These are phyloP conservation scores for Magnaporthiopsis poae DNA, from an alignment of 2,329 filamentous ascomycete genomes.

Conservation along the genomic window DNA sequence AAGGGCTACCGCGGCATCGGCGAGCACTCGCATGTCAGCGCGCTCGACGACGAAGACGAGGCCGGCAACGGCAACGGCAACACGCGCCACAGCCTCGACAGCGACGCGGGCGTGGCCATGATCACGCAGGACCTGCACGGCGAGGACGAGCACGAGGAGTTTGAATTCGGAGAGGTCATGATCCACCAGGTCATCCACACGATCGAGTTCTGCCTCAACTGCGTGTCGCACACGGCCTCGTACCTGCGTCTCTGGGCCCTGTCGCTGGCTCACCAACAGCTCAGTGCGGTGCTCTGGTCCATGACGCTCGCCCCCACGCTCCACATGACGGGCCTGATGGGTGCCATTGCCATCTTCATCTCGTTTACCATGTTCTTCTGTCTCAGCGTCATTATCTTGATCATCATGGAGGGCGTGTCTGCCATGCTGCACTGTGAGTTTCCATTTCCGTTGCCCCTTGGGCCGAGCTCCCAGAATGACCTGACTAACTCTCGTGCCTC, in stretches of 20 bases:
- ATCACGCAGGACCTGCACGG: slow-evolving; percentile 73
- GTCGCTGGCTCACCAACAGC: slow-evolving; percentile 92
- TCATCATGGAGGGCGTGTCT: slow-evolving; percentile 91
- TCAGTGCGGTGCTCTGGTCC: slow-evolving; percentile 87
- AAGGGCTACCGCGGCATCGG: slow-evolving; percentile 88
- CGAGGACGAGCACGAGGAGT: slow-evolving; percentile 81
- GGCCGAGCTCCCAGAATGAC: not conserved
- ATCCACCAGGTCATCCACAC: slow-evolving; percentile 99
- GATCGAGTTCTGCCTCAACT: slow-evolving; percentile 98
- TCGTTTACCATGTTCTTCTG: slow-evolving; percentile 86
- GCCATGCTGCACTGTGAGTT: slow-evolving; percentile 69
- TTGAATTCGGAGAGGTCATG: slow-evolving; percentile 95
- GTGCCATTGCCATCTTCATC: slow-evolving; percentile 70
- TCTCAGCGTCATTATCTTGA: slow-evolving; percentile 59
- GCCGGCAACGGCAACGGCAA: slow-evolving; percentile 45
- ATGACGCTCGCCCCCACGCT: slow-evolving; percentile 87
- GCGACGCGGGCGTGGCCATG: slow-evolving; percentile 74
- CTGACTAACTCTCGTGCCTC: not conserved
- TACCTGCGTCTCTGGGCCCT: slow-evolving; percentile 97
- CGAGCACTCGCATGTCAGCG: slow-evolving; percentile 77
- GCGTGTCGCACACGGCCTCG: slow-evolving; percentile 94
- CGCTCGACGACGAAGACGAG: slow-evolving; percentile 68
- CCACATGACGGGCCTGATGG: slow-evolving; percentile 51
- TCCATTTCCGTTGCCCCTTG: not conserved
- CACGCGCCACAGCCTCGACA: slow-evolving; percentile 36